phyloP scores from a whole-genome alignment of 106 monocot genomes.

The Chionographis japonica region DNA sequence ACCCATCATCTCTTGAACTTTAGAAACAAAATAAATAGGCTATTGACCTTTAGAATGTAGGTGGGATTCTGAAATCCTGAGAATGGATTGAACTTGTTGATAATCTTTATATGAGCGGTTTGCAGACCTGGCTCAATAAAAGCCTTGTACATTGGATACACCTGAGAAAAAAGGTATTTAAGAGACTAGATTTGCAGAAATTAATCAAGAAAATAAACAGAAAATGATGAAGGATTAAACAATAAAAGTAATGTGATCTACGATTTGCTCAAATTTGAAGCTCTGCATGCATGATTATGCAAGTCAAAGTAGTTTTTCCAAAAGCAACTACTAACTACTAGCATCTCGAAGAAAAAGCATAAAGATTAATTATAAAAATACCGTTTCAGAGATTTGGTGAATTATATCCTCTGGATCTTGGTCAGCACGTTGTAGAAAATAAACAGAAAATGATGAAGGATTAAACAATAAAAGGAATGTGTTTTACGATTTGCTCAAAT shows the following conservation, averaged over 20 bases:
- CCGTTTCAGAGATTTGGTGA: constrained; percentile 97
- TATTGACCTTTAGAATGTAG: constrained; percentile 90
- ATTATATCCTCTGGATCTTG: constrained; percentile 99
- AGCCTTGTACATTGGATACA: constrained; percentile 99
- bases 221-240: neutral
- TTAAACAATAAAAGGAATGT: too few relatives aligned
- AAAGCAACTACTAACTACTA: neutral
- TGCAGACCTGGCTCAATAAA: constrained; percentile 95
- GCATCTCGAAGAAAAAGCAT: neutral
- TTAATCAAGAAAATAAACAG: neutral
- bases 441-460: neutral
- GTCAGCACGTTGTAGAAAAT: constrained; percentile 84
- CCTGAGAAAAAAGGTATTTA: too few relatives aligned
- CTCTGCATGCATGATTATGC: too few relatives aligned
- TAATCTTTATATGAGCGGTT: constrained; percentile 96
- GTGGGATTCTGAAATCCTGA: constrained; percentile 96
- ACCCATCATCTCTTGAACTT: neutral
- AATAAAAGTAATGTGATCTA: too few relatives aligned
- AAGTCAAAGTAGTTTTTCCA: neutral
- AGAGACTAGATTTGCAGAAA: neutral
- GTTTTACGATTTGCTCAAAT: too few relatives aligned
- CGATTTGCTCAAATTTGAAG: too few relatives aligned
- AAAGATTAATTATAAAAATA: constrained; percentile 20
- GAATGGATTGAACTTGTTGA: constrained; percentile 98
- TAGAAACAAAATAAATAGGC: constrained; percentile 6